These are phyloP conservation scores for Alloteropsis semialata DNA, from an alignment of 176 grass and related monocot genomes.

Conservation along the genomic window DNA sequence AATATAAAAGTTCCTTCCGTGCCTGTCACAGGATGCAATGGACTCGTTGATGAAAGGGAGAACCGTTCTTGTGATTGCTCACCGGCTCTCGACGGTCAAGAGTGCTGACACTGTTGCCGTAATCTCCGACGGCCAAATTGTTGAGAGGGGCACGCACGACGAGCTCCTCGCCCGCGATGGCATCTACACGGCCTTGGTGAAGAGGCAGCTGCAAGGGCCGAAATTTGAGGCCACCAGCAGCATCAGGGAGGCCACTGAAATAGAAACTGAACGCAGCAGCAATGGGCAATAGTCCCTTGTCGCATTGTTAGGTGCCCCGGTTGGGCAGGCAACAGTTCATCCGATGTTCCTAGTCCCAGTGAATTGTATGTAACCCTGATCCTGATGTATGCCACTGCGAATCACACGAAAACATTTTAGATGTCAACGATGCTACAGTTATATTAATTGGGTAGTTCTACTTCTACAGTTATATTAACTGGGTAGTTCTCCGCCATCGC, in stretches of 20 bases:
- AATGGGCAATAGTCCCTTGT: background rate
- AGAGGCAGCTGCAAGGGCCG: slow-evolving; percentile 87
- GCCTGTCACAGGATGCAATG: slow-evolving; percentile 83
- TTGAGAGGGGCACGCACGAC: slow-evolving; percentile 79
- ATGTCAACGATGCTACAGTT: background rate
- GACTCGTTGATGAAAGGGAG: slow-evolving; percentile 96
- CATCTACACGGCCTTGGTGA: slow-evolving; percentile 95
- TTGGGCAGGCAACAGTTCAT: background rate
- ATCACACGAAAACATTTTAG: slow-evolving; percentile 6
- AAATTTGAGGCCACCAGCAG: slow-evolving; percentile 49
- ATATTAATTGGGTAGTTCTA: background rate
- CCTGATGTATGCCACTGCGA: slow-evolving; percentile 34
- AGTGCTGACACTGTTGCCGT: slow-evolving; percentile 81
- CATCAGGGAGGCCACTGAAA: background rate
- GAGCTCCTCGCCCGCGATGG: slow-evolving; percentile 70
- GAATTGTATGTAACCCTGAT: background rate
- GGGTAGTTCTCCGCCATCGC: too few species aligned
- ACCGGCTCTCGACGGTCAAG: slow-evolving; percentile 94
- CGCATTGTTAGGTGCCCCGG: background rate
- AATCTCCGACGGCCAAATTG: slow-evolving; percentile 87
- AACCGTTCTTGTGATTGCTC: slow-evolving; percentile 96
- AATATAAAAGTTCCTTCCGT: background rate
- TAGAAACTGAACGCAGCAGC: slow-evolving; percentile 18
- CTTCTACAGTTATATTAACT: too few species aligned
- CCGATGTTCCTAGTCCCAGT: background rate